Evolutionary conservation across 2,329 filamentous ascomycete species (phyloP).

Genomic region (Trichoderma sp.): DNA sequence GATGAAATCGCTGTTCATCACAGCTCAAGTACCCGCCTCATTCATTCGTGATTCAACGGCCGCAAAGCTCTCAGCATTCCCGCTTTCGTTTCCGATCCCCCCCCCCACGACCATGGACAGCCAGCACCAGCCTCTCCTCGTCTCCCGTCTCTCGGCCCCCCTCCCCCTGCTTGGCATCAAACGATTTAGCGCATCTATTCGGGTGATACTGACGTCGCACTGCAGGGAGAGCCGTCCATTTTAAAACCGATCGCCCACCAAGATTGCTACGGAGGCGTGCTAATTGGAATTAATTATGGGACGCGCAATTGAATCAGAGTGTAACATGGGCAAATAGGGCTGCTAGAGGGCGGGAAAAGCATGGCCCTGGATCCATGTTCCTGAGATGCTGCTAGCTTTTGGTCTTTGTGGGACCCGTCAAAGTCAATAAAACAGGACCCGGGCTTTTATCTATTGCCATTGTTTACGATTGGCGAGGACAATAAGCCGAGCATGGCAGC

Average conservation of each 20-base stretch:
- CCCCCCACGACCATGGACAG: not conserved
- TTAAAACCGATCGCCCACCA: slow-evolving; percentile 9
- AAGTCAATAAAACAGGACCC: not conserved
- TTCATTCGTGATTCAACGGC: not conserved
- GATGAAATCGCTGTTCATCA: not conserved
- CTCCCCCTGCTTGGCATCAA: slow-evolving; percentile 2
- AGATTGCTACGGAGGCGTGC: slow-evolving; percentile 5
- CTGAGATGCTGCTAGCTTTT: not conserved
- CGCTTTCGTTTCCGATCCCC: not conserved
- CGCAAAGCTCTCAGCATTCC: not conserved
- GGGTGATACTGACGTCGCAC: slow-evolving; percentile 12
- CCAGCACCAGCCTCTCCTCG: not conserved
- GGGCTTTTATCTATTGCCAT: not conserved
- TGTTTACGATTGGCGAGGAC: not conserved
- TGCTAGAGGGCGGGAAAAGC: slow-evolving; percentile 1
- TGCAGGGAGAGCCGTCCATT: slow-evolving; percentile 5
- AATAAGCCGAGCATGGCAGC: not conserved
- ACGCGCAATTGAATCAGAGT: not conserved
- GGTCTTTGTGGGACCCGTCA: slow-evolving; percentile 9
- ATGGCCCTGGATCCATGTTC: slow-evolving; percentile 10
- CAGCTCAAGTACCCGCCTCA: not conserved
- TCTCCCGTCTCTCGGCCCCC: not conserved
- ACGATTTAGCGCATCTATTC: slow-evolving; percentile 16
- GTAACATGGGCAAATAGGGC: slow-evolving; percentile 6
- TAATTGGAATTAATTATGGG: slow-evolving; percentile 12